These are phyloP conservation scores for Pyrrhoderma lamaoense DNA, from an alignment of 1,284 basidiomycete genomes.

Conservation along the genomic window DNA sequence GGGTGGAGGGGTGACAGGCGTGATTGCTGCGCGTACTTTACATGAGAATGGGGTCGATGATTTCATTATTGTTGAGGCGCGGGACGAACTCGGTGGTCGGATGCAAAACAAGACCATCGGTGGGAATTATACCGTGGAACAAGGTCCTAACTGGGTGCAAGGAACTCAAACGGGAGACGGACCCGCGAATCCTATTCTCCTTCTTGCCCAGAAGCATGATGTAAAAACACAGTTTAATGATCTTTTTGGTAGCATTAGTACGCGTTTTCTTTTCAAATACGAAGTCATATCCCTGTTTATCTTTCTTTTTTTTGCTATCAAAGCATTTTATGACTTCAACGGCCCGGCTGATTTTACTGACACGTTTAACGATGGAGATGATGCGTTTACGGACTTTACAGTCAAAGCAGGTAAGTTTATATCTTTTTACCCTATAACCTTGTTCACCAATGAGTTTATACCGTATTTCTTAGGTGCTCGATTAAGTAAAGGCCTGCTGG, in stretches of 20 bases:
- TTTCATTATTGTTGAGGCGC: constrained; percentile 57
- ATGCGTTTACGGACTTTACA: constrained; percentile 37
- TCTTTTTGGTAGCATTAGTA: constrained; percentile 43
- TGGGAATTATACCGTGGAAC: constrained; percentile 41
- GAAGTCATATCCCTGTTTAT: not conserved
- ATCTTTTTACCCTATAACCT: too few species aligned
- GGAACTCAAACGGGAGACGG: constrained; percentile 49
- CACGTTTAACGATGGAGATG: constrained; percentile 33
- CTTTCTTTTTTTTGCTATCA: too few species aligned
- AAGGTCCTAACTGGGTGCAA: constrained; percentile 68
- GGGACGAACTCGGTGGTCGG: constrained; percentile 53
- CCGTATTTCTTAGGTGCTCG: constrained; percentile 31
- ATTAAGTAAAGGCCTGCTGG: constrained; percentile 36
- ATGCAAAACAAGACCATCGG: constrained; percentile 44
- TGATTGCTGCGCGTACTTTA: constrained; percentile 58
- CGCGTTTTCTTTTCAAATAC: constrained; percentile 21
- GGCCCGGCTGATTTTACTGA: constrained; percentile 42
- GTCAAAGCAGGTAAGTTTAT: constrained; percentile 34
- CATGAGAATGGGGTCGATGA: constrained; percentile 48
- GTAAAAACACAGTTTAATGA: constrained; percentile 41
- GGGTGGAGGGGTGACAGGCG: constrained; percentile 60
- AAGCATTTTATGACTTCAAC: constrained; percentile 45
- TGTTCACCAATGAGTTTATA: constrained; percentile 4
- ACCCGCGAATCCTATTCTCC: constrained; percentile 52
- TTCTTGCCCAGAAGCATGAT: constrained; percentile 51